Percentiles rank a stretch among this genome's conserved stretches.
phyloP scores from a whole-genome alignment of 2,329 filamentous ascomycete species.

The Simplicillium aogashimaense region DNA sequence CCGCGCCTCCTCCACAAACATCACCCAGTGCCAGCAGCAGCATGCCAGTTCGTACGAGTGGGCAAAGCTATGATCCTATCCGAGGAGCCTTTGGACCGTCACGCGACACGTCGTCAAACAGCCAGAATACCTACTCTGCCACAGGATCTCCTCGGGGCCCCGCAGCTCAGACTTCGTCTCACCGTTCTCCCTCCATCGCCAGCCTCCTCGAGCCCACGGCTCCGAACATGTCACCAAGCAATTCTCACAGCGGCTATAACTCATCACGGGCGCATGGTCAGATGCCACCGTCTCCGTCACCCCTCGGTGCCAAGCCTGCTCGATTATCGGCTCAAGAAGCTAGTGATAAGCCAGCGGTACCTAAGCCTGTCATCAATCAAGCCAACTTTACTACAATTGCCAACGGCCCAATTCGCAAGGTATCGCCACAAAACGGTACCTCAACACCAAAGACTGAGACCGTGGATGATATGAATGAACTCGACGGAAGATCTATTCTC shows the following conservation, averaged over 20 bases:
- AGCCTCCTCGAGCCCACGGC: conserved; percentile 64
- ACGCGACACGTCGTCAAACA: conserved; percentile 50
- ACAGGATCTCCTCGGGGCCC: conserved; percentile 39
- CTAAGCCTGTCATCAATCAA: conserved; percentile 23
- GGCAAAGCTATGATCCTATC: conserved; percentile 85
- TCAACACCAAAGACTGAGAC: conserved; percentile 39
- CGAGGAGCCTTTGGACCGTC: conserved; percentile 63
- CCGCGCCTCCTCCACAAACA: conserved; percentile 27
- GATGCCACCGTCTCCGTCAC: conserved; percentile 32
- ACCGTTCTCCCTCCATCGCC: conserved; percentile 72
- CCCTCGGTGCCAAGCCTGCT: conserved; percentile 23
- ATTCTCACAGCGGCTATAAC: conserved; percentile 11
- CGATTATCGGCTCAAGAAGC: conserved; percentile 20
- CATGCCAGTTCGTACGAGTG: conserved; percentile 50
- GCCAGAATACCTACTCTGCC: conserved; percentile 27
- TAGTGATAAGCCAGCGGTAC: conserved; percentile 22
- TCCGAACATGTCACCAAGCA: conserved; percentile 17
- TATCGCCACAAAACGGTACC: conserved; percentile 31
- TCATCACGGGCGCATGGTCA: conserved; percentile 18
- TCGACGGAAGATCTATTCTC: conserved; percentile 44
- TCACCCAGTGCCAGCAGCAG: conserved; percentile 32
- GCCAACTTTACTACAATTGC: conserved; percentile 31
- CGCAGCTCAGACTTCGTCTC: conserved; percentile 17
- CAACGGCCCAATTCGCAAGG: conserved; percentile 32
- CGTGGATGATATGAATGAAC: conserved; percentile 34